phyloP scores from a whole-genome alignment of 2,329 filamentous ascomycete genomes.

The Lomentospora prolificans region DNA sequence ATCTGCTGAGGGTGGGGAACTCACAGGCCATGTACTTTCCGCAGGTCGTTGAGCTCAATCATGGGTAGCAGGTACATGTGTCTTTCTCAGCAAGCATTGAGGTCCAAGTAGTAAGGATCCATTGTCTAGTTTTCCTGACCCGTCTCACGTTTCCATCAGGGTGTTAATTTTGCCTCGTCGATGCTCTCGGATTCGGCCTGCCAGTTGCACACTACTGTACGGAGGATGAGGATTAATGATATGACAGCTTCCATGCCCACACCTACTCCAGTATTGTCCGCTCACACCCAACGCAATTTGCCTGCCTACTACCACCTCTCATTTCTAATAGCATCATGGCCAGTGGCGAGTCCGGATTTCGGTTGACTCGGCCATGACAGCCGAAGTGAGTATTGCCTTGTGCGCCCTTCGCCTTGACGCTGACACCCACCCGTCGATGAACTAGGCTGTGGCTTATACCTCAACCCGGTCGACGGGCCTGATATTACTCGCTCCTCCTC shows the following conservation, averaged over 20 bases:
- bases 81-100: background rate
- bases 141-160: background rate
- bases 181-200: no score
- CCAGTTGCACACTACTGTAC: background rate
- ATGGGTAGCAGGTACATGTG: background rate
- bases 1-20: background rate
- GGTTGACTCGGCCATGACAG: background rate
- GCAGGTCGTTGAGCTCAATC: background rate
- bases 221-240: background rate
- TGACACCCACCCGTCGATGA: background rate
- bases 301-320: background rate
- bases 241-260: background rate
- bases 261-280: background rate
- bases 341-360: background rate
- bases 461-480: background rate
- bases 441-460: background rate
- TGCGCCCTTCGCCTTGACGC: background rate
- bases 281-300: background rate
- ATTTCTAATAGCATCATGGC: background rate
- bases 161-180: no score
- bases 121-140: background rate
- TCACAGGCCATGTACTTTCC: background rate
- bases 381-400: background rate
- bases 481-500: background rate
- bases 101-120: no score